Evolutionary conservation across 441 rosid species (phyloP).

Genomic region (Lagerstroemia fauriei): DNA sequence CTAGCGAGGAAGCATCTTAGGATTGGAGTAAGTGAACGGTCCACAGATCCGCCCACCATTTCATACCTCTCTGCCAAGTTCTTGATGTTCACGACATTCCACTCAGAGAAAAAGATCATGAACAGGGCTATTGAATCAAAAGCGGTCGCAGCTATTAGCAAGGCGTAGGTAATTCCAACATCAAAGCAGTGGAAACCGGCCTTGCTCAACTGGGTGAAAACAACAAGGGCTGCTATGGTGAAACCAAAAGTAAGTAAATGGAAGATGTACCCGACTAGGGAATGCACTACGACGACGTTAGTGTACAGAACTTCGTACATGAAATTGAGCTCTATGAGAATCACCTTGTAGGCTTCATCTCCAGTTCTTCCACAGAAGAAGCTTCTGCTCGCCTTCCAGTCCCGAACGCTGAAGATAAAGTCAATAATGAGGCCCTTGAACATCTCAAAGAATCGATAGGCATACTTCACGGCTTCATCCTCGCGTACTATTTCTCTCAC

Average conservation of each 20-base stretch:
- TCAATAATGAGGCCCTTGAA: constrained; percentile 15
- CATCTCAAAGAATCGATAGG: background rate
- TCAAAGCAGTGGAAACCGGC: constrained; percentile 31
- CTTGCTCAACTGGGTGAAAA: constrained; percentile 31
- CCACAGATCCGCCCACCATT: background rate
- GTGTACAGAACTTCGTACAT: constrained; percentile 40
- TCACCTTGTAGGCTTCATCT: constrained; percentile 10
- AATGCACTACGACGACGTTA: constrained; percentile 43
- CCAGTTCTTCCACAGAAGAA: background rate
- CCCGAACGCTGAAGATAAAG: background rate
- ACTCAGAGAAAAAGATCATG: constrained; percentile 48
- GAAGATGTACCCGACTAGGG: constrained; percentile 32
- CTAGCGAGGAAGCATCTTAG: constrained; percentile 22
- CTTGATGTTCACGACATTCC: constrained; percentile 39
- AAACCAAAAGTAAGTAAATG: constrained; percentile 35
- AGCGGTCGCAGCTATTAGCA: constrained; percentile 47
- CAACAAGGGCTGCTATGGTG: constrained; percentile 29
- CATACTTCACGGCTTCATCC: background rate
- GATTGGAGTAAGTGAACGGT: background rate
- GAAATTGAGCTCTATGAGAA: constrained; percentile 13
- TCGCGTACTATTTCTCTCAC: background rate
- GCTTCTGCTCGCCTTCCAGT: background rate
- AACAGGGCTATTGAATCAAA: constrained; percentile 43
- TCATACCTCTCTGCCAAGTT: background rate
- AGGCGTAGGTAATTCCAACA: constrained; percentile 46